These are phyloP conservation scores for Pseudopyricularia cyperi DNA, from an alignment of 2,329 filamentous ascomycete genomes.

Conservation along the genomic window DNA sequence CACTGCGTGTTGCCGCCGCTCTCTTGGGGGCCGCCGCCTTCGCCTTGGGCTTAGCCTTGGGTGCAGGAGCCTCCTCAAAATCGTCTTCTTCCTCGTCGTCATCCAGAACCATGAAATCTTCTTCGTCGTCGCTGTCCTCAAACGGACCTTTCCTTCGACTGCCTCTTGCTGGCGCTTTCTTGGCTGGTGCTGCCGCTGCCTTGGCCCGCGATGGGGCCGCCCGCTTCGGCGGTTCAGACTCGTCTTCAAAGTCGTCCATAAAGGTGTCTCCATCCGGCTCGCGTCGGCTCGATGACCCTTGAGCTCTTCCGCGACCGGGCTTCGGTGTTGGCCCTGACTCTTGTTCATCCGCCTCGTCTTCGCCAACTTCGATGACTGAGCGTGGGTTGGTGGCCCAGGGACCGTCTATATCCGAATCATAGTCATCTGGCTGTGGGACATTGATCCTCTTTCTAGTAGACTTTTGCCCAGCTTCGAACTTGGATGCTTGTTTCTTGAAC, in stretches of 20 bases:
- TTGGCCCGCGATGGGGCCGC: constrained; percentile 15
- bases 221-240: constrained; percentile 23
- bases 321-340: constrained; percentile 16
- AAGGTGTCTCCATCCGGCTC: constrained; percentile 36
- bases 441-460: not conserved
- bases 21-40: constrained; percentile 8
- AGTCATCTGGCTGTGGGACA: constrained; percentile 56
- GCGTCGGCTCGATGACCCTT: constrained; percentile 24
- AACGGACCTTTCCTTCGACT: constrained; percentile 29
- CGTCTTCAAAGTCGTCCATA: constrained; percentile 38
- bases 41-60: constrained; percentile 22
- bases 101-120: constrained; percentile 38
- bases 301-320: constrained; percentile 3
- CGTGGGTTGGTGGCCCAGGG: constrained; percentile 66
- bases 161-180: constrained; percentile 21
- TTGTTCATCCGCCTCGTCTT: constrained; percentile 18
- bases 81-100: constrained; percentile 35
- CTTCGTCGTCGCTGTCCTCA: constrained; percentile 22
- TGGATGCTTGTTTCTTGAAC: constrained; percentile 54
- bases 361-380: constrained; percentile 34
- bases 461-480: constrained; percentile 58
- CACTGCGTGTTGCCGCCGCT: constrained; percentile 8
- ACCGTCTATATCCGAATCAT: constrained; percentile 86
- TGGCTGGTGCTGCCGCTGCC: constrained; percentile 22
- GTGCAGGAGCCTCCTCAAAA: constrained; percentile 25